These are phyloP conservation scores for Trifolium pratense DNA, from an alignment of 306 rosid species.

Conservation along the genomic window DNA sequence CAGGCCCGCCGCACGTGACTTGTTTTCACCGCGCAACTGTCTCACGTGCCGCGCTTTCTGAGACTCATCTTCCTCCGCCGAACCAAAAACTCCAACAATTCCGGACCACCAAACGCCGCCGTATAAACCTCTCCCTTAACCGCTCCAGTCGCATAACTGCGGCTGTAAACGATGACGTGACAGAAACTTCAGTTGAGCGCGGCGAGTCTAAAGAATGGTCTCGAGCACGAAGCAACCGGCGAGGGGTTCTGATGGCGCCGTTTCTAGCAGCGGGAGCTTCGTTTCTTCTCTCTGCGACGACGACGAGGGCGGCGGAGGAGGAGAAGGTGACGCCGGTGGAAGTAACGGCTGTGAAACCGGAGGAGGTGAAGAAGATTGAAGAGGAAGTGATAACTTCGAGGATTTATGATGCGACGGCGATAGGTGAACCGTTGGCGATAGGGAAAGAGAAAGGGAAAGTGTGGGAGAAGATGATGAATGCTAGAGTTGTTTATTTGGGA, in stretches of 20 bases:
- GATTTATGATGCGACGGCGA: conserved; percentile 85
- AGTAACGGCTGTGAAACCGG: conserved; percentile 35
- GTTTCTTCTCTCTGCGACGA: conserved; percentile 58
- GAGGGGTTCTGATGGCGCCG: conserved; percentile 66
- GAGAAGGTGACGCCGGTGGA: conserved; percentile 26
- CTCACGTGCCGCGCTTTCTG: conserved; percentile 38
- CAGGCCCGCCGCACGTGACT: conserved; percentile 42
- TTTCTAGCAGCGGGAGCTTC: conserved; percentile 69
- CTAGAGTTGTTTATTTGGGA: conserved; percentile 82
- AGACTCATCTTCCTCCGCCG: conserved; percentile 17
- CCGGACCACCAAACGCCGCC: conserved; percentile 45
- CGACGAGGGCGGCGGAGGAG: conserved; percentile 63
- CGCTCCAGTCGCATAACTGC: conserved; percentile 36
- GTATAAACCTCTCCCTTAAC: conserved; percentile 36
- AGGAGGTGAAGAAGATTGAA: conserved; percentile 48
- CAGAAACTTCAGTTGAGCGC: background rate
- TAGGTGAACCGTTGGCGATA: conserved; percentile 89
- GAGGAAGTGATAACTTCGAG: conserved; percentile 76
- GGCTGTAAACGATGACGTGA: background rate
- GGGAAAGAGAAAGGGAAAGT: conserved; percentile 87
- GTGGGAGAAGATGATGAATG: conserved; percentile 93
- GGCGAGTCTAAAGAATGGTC: conserved; percentile 5
- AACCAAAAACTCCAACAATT: conserved; percentile 35
- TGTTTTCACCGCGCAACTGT: conserved; percentile 34
- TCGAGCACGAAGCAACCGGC: conserved; percentile 47